Evolutionary conservation across 2,329 filamentous ascomycete species (phyloP).

Genomic region (Fusarium praegraminearum): DNA sequence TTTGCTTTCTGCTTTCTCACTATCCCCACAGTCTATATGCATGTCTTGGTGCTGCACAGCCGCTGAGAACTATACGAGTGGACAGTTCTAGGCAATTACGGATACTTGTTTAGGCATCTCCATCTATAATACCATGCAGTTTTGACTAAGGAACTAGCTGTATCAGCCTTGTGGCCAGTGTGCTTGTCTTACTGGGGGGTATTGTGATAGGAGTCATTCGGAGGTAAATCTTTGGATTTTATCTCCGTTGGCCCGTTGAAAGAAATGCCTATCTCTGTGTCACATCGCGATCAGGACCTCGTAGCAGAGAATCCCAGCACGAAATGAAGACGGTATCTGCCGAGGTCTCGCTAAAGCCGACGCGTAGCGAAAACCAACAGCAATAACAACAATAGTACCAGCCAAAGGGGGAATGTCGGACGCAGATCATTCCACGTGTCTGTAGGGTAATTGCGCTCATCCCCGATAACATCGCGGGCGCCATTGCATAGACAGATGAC

Average conservation of each 20-base stretch:
- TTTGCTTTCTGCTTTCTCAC: neutral
- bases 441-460: constrained; percentile 5
- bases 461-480: constrained; percentile 1
- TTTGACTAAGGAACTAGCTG: constrained; percentile 8
- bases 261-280: neutral
- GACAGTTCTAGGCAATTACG: neutral
- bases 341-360: neutral
- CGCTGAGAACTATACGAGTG: neutral
- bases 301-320: neutral
- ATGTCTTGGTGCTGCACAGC: neutral
- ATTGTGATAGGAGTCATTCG: neutral
- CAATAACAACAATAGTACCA: neutral
- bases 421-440: constrained; percentile 9
- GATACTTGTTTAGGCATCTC: neutral
- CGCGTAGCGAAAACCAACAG: neutral
- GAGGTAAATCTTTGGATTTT: neutral
- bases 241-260: neutral
- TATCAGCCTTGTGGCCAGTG: constrained; percentile 11
- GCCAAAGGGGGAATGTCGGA: neutral
- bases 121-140: neutral
- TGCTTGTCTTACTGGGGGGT: neutral
- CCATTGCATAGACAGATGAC: constrained; percentile 9
- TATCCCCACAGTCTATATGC: neutral
- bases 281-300: neutral
- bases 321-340: neutral